Evolutionary conservation across 148 eudicot genomes (phyloP).

Genomic region (Chenopodium formosanum): DNA sequence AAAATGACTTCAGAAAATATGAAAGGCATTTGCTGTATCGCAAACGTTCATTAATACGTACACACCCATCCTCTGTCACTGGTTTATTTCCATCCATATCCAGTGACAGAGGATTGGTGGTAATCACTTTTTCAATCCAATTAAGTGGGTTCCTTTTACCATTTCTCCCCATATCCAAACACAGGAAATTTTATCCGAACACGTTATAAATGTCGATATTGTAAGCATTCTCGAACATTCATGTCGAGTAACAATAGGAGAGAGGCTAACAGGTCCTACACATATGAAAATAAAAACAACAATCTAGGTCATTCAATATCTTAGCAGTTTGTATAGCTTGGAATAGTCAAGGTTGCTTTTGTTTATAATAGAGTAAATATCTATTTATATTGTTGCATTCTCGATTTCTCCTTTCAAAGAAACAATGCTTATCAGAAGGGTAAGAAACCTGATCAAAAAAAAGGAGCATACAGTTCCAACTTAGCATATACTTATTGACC

Average conservation of each 20-base stretch:
- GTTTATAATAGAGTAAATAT: background rate
- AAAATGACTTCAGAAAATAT: background rate
- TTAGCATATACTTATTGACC: background rate
- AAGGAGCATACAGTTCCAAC: background rate
- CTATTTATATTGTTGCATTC: background rate
- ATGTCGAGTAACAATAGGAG: background rate
- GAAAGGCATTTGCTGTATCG: background rate
- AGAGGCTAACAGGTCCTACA: background rate
- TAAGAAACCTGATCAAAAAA: background rate
- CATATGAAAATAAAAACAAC: background rate
- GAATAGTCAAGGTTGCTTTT: background rate
- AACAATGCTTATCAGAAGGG: background rate
- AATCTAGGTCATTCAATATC: background rate
- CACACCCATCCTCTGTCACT: background rate
- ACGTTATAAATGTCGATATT: background rate
- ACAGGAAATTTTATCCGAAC: background rate
- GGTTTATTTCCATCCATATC: background rate
- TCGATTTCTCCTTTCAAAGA: no score
- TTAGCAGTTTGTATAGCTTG: background rate
- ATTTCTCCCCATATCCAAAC: background rate
- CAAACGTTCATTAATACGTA: background rate
- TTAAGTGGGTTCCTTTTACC: no score
- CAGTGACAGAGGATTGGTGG: no score
- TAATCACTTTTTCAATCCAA: no score
- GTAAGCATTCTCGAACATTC: background rate